Evolutionary conservation across 495 filamentous ascomycete genomes (phyloP).

Genomic region (Penicillium cataractarum): DNA sequence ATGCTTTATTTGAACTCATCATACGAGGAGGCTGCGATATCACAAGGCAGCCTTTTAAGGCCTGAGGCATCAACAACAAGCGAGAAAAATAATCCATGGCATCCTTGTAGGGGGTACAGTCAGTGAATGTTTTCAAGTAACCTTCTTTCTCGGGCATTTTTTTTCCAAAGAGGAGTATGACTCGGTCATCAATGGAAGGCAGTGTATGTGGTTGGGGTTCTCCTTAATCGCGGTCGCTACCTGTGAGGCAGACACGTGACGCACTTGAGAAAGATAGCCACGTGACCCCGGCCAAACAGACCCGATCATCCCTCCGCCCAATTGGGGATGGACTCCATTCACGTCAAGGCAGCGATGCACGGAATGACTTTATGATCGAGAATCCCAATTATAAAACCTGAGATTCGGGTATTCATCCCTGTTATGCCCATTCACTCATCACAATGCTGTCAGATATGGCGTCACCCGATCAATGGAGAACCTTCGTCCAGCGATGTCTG

Average conservation of each 20-base stretch:
- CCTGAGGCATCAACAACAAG: too few relatives aligned
- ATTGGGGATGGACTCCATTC: slow-evolving; percentile 20
- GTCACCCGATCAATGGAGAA: slow-evolving; percentile 46
- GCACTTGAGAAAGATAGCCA: background rate
- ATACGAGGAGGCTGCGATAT: too few relatives aligned
- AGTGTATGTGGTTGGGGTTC: too few relatives aligned
- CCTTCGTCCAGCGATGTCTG: slow-evolving; percentile 48
- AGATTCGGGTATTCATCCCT: background rate
- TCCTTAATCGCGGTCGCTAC: too few relatives aligned
- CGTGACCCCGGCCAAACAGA: slow-evolving; percentile 19
- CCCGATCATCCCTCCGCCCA: slow-evolving; percentile 22
- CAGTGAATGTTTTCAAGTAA: too few relatives aligned
- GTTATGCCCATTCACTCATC: slow-evolving; percentile 15
- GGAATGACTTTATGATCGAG: slow-evolving; percentile 12
- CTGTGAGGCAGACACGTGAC: slow-evolving; percentile 10
- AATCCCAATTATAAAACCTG: background rate
- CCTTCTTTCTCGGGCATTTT: too few relatives aligned
- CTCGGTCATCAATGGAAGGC: too few relatives aligned
- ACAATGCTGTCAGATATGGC: slow-evolving; percentile 31
- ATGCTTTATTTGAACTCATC: too few relatives aligned
- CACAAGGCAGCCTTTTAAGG: too few relatives aligned
- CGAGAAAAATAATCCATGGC: too few relatives aligned
- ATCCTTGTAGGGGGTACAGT: too few relatives aligned
- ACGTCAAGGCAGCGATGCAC: slow-evolving; percentile 11
- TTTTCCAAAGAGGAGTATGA: too few relatives aligned